These are phyloP conservation scores for Musa troglodytarum DNA, from an alignment of 176 grass and related monocot genomes.

Conservation along the genomic window DNA sequence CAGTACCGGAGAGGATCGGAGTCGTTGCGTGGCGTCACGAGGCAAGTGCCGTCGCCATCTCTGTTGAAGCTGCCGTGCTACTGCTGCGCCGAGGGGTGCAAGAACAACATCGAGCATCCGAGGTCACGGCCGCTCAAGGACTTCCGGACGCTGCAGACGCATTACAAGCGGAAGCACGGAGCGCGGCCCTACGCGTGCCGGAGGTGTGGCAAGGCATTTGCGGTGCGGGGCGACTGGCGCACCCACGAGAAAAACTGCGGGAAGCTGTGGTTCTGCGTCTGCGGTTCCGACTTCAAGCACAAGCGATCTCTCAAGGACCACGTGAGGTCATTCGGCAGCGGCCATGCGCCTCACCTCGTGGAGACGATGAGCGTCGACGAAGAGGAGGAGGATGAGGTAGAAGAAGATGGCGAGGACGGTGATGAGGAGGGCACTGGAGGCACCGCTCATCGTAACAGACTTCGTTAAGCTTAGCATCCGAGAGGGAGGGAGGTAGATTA, in stretches of 20 bases:
- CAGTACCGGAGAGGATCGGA: constrained; percentile 77
- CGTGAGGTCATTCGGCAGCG: constrained; percentile 62
- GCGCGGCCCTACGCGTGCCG: constrained; percentile 63
- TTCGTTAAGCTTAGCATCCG: neutral
- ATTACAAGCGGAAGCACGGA: constrained; percentile 81
- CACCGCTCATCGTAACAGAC: neutral
- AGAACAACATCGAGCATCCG: constrained; percentile 74
- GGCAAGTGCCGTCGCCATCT: constrained; percentile 26
- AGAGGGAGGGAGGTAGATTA: neutral
- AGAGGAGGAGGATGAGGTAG: constrained; percentile 33
- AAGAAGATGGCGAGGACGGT: constrained; percentile 7
- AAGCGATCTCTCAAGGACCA: constrained; percentile 88
- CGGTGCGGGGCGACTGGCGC: constrained; percentile 86
- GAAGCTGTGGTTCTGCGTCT: constrained; percentile 85
- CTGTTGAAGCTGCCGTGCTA: constrained; percentile 73
- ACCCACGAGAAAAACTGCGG: constrained; percentile 96
- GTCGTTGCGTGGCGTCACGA: constrained; percentile 41
- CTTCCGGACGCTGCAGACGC: constrained; percentile 86
- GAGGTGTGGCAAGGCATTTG: constrained; percentile 65
- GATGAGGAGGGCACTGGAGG: constrained; percentile 10
- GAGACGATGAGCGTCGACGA: constrained; percentile 37
- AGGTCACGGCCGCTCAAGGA: constrained; percentile 72
- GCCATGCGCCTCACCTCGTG: constrained; percentile 66
- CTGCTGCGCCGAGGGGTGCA: constrained; percentile 81
- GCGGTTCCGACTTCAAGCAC: constrained; percentile 75